phyloP scores from a whole-genome alignment of 2,329 filamentous ascomycete species.

The Thermomyces lanuginosus region DNA sequence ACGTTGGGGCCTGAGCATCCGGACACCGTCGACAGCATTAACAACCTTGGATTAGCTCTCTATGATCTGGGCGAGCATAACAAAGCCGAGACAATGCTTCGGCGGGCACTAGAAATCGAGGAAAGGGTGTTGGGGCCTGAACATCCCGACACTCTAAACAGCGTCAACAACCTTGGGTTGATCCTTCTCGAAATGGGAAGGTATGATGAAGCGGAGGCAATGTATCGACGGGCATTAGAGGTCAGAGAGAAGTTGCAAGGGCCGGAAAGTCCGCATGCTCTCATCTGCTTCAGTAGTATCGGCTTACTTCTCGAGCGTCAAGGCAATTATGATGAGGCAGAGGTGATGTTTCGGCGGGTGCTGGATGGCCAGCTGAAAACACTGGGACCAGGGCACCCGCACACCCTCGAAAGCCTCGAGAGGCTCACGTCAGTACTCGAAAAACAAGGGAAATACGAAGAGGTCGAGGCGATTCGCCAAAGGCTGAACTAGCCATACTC shows the following conservation, averaged over 20 bases:
- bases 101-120: not conserved
- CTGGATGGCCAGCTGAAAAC: slow-evolving; percentile 3
- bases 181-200: not conserved
- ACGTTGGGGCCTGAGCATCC: not conserved
- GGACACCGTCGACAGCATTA: not conserved
- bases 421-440: not conserved
- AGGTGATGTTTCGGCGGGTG: slow-evolving; percentile 6
- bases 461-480: slow-evolving; percentile 1
- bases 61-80: not conserved
- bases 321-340: slow-evolving; percentile 8
- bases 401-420: slow-evolving; percentile 7
- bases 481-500: too few relatives aligned
- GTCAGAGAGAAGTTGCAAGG: not conserved
- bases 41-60: not conserved
- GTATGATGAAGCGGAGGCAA: not conserved
- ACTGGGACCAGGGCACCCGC: slow-evolving; percentile 8
- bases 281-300: slow-evolving; percentile 8
- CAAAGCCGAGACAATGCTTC: not conserved
- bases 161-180: not conserved
- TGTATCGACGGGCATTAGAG: not conserved
- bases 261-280: not conserved
- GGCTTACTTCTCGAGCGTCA: slow-evolving; percentile 6
- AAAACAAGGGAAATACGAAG: not conserved
- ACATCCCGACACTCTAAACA: not conserved
- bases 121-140: not conserved